Evolutionary conservation across 306 rosid genomes (phyloP), one percentile per base, ranked within the genome.

Genomic region (Morella rubra): DNA sequence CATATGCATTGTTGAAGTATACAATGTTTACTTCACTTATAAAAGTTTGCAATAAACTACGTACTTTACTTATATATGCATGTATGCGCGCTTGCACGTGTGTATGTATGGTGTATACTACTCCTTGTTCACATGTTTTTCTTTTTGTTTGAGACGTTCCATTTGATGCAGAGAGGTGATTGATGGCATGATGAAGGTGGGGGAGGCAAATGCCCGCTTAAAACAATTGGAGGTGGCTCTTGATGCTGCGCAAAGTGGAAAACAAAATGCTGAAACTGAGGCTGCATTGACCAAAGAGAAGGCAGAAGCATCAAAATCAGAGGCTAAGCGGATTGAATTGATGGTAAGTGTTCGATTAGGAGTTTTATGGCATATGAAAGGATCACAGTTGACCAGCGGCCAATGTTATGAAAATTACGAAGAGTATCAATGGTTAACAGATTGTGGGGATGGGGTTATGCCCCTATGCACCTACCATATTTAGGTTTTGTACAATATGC

Each of bases 221-320:
- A 95, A 92, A 84, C 93, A 95, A 80, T 74, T 92, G 82, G 93
- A 89, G 88, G 93, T 92, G 77, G 92, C 89, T 82, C 81, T 95
- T 73, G 97, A 95, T 88, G 86, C 87, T 81, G 92, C 87, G 50
- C 87, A 84, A 82, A 80, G 84, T 58, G 86, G 82, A 73, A 88
- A 88, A 83, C 86, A 83, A 74, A 87, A 81, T 76, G 93, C 93
- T 45, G 97, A 90, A 84, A 83, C 88, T 77, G 98, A 92, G 83
- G 90, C 80, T 74, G 54, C 69, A 2, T 80, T 90, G 85, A 90
- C 88, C 37, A 88, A 87, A 81, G 91, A 88, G 85, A 92, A 82
- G 86, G 83, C 77, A 51, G 93, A 89, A 78, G 81, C 60, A 47
- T 83, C 89, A 79, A 90, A 87, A 83, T 92, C 94, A 49, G 97